These are phyloP conservation scores for Xylogone sp. DNA, from an alignment of 2,329 filamentous ascomycete genomes.

Conservation along the genomic window DNA sequence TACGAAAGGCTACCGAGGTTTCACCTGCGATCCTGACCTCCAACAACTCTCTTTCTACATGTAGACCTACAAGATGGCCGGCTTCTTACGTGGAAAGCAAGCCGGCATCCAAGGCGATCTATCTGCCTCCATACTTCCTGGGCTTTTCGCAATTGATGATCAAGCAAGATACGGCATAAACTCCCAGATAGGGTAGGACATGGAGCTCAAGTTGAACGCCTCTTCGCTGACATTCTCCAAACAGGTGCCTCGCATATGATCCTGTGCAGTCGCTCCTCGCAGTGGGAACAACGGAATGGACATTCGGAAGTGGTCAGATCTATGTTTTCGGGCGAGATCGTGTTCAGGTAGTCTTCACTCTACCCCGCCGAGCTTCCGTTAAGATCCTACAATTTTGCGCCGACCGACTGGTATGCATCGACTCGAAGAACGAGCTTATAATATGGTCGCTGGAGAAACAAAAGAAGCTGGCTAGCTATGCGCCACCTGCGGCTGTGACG, in stretches of 20 bases:
- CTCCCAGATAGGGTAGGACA: conserved; percentile 60
- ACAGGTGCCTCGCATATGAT: conserved; percentile 82
- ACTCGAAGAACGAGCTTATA: conserved; percentile 79
- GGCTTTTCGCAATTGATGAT: conserved; percentile 80
- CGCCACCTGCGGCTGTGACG: conserved; percentile 72
- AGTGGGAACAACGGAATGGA: conserved; percentile 82
- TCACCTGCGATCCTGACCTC: conserved; percentile 1
- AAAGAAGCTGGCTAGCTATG: conserved; percentile 62
- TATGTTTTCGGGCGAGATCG: conserved; percentile 83
- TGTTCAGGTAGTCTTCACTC: conserved; percentile 70
- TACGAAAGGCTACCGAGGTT: background rate
- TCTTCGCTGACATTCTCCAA: conserved; percentile 17
- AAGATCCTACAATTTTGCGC: conserved; percentile 78
- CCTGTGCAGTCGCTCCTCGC: conserved; percentile 91
- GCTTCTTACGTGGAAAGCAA: conserved; percentile 89
- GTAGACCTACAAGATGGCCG: conserved; percentile 58
- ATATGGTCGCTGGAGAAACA: conserved; percentile 78
- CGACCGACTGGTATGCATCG: conserved; percentile 80
- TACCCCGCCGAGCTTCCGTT: conserved; percentile 70
- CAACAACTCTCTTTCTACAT: background rate
- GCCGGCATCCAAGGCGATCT: conserved; percentile 89
- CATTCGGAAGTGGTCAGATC: conserved; percentile 81
- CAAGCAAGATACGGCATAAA: conserved; percentile 80
- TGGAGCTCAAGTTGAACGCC: conserved; percentile 5
- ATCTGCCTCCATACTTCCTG: conserved; percentile 73